These are phyloP conservation scores for Trichoderma polysporum DNA, from an alignment of 2,329 filamentous ascomycete genomes.

Conservation along the genomic window DNA sequence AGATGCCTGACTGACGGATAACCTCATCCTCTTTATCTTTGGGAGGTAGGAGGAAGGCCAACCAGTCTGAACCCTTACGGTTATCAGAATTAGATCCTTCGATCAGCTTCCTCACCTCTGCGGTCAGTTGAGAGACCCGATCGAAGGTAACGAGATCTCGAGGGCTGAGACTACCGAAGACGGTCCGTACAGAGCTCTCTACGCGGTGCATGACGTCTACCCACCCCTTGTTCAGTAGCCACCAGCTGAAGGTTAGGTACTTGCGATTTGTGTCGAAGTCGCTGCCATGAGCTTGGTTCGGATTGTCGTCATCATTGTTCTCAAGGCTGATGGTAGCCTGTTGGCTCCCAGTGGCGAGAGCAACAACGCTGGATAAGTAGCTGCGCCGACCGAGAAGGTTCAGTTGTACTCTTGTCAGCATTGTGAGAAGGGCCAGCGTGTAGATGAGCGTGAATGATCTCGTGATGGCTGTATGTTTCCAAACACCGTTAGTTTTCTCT, in stretches of 20 bases:
- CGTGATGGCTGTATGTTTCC: conserved; percentile 69
- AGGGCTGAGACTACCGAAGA: conserved; percentile 86
- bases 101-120: conserved; percentile 79
- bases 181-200: conserved; percentile 79
- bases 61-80: conserved; percentile 62
- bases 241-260: conserved; percentile 97
- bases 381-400: conserved; percentile 94
- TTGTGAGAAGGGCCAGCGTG: conserved; percentile 80
- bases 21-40: conserved; percentile 77
- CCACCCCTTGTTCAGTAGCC: conserved; percentile 90
- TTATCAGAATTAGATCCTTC: conserved; percentile 60
- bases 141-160: conserved; percentile 84
- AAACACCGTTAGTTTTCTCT: neutral
- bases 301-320: conserved; percentile 87
- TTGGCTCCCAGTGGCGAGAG: conserved; percentile 73
- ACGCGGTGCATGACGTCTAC: conserved; percentile 78
- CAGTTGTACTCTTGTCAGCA: conserved; percentile 92
- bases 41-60: conserved; percentile 79
- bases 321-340: conserved; percentile 83
- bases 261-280: conserved; percentile 95
- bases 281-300: conserved; percentile 79
- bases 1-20: conserved; percentile 80
- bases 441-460: conserved; percentile 90
- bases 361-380: conserved; percentile 93
- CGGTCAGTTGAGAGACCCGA: conserved; percentile 73